A percentile compares a stretch with the other conserved stretches of the same genome.
These are phyloP conservation scores for Lactarius tabidus DNA, from an alignment of 768 basidiomycete species.

Conservation along the genomic window DNA sequence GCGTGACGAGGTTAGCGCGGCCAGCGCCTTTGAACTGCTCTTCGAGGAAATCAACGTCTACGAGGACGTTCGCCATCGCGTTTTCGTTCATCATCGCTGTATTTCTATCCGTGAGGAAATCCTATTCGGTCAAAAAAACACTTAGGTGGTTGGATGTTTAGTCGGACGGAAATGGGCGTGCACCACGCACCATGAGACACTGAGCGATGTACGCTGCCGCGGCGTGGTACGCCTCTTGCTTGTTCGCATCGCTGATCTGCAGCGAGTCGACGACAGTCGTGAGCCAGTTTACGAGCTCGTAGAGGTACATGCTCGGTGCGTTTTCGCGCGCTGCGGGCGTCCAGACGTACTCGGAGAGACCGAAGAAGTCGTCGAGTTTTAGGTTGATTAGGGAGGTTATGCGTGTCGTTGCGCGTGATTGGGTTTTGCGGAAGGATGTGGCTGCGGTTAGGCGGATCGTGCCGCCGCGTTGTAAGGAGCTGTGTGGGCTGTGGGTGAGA, in stretches of 20 bases:
- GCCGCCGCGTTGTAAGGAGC: slow-evolving; percentile 81
- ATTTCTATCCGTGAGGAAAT: slow-evolving; percentile 72
- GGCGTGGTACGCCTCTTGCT: slow-evolving; percentile 84
- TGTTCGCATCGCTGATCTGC: slow-evolving; percentile 76
- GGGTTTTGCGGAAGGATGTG: slow-evolving; percentile 62
- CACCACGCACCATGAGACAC: slow-evolving; percentile 82
- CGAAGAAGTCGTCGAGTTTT: slow-evolving; percentile 95
- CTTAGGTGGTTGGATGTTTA: too few species aligned
- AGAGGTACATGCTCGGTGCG: slow-evolving; percentile 88
- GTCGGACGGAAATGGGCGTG: not conserved
- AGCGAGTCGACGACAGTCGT: slow-evolving; percentile 93
- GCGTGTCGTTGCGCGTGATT: slow-evolving; percentile 64
- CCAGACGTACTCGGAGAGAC: slow-evolving; percentile 94
- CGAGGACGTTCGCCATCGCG: slow-evolving; percentile 78
- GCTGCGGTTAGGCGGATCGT: slow-evolving; percentile 64
- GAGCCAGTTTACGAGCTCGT: slow-evolving; percentile 94
- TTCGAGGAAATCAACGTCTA: slow-evolving; percentile 86
- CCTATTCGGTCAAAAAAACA: slow-evolving; percentile 39
- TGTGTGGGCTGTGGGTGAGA: slow-evolving; percentile 31
- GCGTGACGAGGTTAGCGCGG: slow-evolving; percentile 60
- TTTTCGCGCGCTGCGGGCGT: slow-evolving; percentile 65
- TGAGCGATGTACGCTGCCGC: slow-evolving; percentile 87
- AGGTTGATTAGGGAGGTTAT: slow-evolving; percentile 81
- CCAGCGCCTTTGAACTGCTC: slow-evolving; percentile 78
- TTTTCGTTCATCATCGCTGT: slow-evolving; percentile 83